phyloP scores from a whole-genome alignment of 2,329 filamentous ascomycete species.

The Macrophomina phaseolina region DNA sequence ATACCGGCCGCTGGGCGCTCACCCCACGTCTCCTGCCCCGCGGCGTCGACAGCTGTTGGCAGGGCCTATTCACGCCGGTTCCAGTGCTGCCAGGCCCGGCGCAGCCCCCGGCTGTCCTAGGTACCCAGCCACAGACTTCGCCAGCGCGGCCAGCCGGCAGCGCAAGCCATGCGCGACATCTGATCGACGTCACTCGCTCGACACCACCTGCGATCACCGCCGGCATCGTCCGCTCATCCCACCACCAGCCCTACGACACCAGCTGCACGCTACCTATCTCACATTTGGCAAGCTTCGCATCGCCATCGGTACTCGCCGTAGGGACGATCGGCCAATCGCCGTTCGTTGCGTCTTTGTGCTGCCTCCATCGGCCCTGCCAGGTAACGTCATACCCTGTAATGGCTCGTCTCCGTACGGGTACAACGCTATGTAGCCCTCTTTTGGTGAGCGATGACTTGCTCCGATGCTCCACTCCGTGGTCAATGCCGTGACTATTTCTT shows the following conservation, averaged over 20 bases:
- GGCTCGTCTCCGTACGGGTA: neutral
- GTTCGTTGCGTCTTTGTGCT: neutral
- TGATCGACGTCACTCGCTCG: neutral
- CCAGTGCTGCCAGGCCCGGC: neutral
- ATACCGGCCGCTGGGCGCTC: neutral
- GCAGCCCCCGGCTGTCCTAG: neutral
- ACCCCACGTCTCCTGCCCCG: conserved; percentile 21
- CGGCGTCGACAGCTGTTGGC: conserved; percentile 2
- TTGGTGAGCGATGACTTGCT: no score
- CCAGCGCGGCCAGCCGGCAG: conserved; percentile 2
- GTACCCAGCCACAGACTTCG: neutral
- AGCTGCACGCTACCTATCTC: neutral
- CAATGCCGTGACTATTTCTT: neutral
- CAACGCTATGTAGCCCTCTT: no score
- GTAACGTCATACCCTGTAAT: neutral
- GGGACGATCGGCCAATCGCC: neutral
- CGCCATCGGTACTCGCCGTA: neutral
- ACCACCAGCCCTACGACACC: conserved; percentile 1
- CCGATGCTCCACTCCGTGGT: neutral
- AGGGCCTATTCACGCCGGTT: neutral
- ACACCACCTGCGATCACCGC: neutral
- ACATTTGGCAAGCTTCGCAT: neutral
- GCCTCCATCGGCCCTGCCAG: neutral
- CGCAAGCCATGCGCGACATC: neutral
- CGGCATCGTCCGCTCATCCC: conserved; percentile 2